These are phyloP conservation scores for Fraxinus velutina DNA, from an alignment of 305 asterid species.

Conservation along the genomic window DNA sequence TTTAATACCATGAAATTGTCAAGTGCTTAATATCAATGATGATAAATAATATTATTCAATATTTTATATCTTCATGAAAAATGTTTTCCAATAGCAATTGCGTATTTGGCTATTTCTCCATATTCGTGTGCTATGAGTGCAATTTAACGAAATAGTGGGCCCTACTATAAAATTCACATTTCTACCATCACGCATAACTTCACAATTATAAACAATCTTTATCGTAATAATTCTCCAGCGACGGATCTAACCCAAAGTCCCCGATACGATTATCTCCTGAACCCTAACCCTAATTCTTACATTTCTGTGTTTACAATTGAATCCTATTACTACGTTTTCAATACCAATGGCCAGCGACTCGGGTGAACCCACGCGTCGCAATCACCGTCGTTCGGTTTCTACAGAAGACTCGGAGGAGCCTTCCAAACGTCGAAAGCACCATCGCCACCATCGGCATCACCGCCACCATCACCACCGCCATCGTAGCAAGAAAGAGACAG, in stretches of 20 bases:
- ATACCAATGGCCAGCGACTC: constrained; percentile 65
- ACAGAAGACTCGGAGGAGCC: constrained; percentile 54
- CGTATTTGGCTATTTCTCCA: neutral
- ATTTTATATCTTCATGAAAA: neutral
- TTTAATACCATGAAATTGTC: neutral
- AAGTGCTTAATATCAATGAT: neutral
- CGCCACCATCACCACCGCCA: constrained; percentile 58
- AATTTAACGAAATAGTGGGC: neutral
- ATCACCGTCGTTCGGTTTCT: constrained; percentile 69
- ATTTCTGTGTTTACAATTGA: constrained; percentile 9
- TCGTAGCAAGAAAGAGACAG: constrained; percentile 52
- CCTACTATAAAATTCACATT: neutral
- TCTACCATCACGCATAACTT: neutral
- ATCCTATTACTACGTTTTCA: neutral
- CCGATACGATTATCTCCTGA: constrained; percentile 4
- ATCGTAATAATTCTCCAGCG: neutral
- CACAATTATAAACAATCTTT: neutral
- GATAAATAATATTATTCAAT: neutral
- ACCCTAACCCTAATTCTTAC: constrained; percentile 34
- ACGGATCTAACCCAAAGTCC: neutral
- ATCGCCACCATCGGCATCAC: constrained; percentile 64
- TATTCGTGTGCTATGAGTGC: neutral
- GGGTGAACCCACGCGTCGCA: constrained; percentile 49
- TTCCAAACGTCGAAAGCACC: constrained; percentile 85
- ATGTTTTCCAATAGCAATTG: neutral